Evolutionary conservation across 495 filamentous ascomycete species (phyloP).

Genomic region (Tuber umbilicatum): DNA sequence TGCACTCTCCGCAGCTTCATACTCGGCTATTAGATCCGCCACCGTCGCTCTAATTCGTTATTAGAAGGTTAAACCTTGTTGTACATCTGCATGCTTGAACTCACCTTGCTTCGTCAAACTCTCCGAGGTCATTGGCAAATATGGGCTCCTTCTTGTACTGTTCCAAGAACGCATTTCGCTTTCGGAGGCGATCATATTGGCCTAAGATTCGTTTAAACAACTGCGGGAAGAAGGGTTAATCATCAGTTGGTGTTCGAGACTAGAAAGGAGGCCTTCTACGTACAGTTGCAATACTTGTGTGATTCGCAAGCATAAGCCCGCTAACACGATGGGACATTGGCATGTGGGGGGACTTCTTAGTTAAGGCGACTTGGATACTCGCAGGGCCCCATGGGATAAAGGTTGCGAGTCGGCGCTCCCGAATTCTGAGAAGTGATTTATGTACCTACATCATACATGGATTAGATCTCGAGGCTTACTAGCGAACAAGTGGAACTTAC

Average conservation of each 20-base stretch:
- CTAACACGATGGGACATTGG: conserved; percentile 86
- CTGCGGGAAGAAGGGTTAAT: conserved; percentile 29
- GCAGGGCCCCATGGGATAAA: conserved; percentile 99
- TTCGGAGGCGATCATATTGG: conserved; percentile 86
- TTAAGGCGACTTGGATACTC: conserved; percentile 92
- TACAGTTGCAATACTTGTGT: conserved; percentile 90
- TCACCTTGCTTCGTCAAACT: conserved; percentile 79
- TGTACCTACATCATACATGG: conserved; percentile 52
- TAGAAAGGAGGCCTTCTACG: conserved; percentile 27
- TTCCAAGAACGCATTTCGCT: conserved; percentile 94
- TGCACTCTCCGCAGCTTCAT: conserved; percentile 86
- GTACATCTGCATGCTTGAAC: neutral
- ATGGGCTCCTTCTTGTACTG: conserved; percentile 89
- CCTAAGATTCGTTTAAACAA: conserved; percentile 87
- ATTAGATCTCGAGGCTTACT: neutral
- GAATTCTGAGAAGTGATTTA: conserved; percentile 93
- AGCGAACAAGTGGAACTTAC: conserved; percentile 44
- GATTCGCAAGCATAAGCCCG: conserved; percentile 95
- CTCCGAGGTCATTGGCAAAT: conserved; percentile 80
- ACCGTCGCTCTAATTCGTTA: conserved; percentile 59
- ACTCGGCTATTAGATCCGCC: conserved; percentile 79
- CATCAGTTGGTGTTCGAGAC: conserved; percentile 17
- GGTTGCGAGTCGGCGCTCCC: conserved; percentile 84
- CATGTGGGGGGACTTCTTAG: conserved; percentile 92
- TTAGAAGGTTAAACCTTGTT: neutral